Evolutionary conservation across 1,284 basidiomycete genomes (phyloP).

Genomic region (Ustilago crameri): DNA sequence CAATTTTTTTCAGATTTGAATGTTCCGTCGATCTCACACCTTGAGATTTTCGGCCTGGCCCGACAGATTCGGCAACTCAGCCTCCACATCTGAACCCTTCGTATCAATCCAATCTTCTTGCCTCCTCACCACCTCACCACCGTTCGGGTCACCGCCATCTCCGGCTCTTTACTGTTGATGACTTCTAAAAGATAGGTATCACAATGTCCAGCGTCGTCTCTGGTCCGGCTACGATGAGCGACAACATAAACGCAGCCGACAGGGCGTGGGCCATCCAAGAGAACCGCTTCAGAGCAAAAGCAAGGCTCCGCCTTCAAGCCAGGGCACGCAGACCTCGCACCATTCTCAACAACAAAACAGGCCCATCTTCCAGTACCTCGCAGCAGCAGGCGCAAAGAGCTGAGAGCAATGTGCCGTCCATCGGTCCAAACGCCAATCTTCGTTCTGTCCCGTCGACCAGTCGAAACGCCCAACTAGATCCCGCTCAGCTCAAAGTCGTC

Average conservation of each 20-base stretch:
- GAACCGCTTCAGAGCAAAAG: constrained; percentile 36
- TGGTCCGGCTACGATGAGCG: constrained; percentile 12
- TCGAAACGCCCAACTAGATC: constrained; percentile 49
- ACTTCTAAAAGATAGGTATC: neutral
- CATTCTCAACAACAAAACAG: constrained; percentile 9
- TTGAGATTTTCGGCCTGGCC: neutral
- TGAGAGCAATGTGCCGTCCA: constrained; percentile 17
- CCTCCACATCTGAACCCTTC: constrained; percentile 22
- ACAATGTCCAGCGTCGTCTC: constrained; percentile 29
- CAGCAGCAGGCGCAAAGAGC: constrained; percentile 1
- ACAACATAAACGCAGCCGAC: constrained; percentile 37
- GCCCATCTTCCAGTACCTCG: neutral
- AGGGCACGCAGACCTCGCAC: constrained; percentile 27
- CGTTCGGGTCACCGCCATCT: neutral
- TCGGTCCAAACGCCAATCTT: constrained; percentile 50
- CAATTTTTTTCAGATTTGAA: too few species aligned
- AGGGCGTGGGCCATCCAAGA: constrained; percentile 45
- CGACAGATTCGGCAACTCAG: constrained; percentile 22
- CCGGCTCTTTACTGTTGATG: neutral
- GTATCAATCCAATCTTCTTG: neutral
- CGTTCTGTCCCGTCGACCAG: constrained; percentile 40
- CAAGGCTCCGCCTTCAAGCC: constrained; percentile 34
- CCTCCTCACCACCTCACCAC: neutral
- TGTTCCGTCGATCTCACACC: constrained; percentile 3
- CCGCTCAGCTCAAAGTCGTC: constrained; percentile 28